Evolutionary conservation across 2,329 filamentous ascomycete species (phyloP).

Genomic region (Stagonosporopsis tanaceti): DNA sequence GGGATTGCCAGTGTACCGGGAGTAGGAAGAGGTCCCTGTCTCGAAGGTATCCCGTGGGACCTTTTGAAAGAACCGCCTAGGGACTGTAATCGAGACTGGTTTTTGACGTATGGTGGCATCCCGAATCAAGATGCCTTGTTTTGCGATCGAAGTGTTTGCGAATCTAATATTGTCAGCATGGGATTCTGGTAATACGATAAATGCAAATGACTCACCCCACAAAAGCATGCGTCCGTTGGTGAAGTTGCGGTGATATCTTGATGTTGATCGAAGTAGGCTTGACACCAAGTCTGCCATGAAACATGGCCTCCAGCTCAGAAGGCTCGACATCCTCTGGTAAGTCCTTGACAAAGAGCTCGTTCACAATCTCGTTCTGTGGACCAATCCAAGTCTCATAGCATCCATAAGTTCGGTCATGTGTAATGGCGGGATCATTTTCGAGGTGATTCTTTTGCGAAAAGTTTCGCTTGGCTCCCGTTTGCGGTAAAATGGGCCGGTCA

Average conservation of each 20-base stretch:
- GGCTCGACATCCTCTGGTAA: slow-evolving; percentile 27
- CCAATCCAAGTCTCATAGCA: slow-evolving; percentile 44
- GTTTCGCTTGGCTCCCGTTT: slow-evolving; percentile 8
- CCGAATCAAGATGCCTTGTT: slow-evolving; percentile 21
- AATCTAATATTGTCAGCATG: slow-evolving; percentile 29
- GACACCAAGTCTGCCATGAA: slow-evolving; percentile 24
- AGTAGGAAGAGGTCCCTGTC: neutral
- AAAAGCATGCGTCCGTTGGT: slow-evolving; percentile 26
- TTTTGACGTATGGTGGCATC: slow-evolving; percentile 21
- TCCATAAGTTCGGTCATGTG: slow-evolving; percentile 29
- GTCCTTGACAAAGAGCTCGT: slow-evolving; percentile 36
- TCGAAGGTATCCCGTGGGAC: slow-evolving; percentile 1
- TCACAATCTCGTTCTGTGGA: slow-evolving; percentile 37
- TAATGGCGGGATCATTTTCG: slow-evolving; percentile 28
- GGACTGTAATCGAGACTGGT: slow-evolving; percentile 28
- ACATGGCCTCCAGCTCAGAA: slow-evolving; percentile 28
- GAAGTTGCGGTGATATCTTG: slow-evolving; percentile 5
- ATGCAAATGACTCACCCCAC: slow-evolving; percentile 22
- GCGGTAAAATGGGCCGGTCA: slow-evolving; percentile 16
- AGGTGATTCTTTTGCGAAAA: slow-evolving; percentile 13
- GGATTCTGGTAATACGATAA: neutral
- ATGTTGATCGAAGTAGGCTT: slow-evolving; percentile 9
- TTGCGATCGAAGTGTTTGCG: slow-evolving; percentile 21
- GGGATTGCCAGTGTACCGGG: slow-evolving; percentile 4
- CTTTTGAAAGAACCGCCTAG: slow-evolving; percentile 32